A percentile compares a stretch with the other conserved stretches of the same genome.
Evolutionary conservation across 23 red algal genomes (phyloP).

Genomic region (Cyanidium caldarium): DNA sequence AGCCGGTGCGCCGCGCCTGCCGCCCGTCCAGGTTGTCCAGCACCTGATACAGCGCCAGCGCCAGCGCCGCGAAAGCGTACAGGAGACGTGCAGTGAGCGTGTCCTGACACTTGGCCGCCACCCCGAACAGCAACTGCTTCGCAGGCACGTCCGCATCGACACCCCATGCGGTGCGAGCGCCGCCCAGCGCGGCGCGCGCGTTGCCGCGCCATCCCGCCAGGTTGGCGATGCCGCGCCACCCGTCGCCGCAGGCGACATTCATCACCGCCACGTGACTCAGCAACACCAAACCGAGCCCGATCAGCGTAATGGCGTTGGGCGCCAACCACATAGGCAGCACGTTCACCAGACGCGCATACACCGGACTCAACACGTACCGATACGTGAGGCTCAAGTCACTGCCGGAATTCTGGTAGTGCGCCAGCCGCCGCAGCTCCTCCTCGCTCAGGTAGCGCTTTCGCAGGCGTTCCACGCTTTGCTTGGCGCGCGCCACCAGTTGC

Average conservation of each 20-base stretch:
- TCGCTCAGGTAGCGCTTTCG: slow-evolving; percentile 21
- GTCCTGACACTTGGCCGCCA: neutral
- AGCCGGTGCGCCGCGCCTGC: slow-evolving; percentile 80
- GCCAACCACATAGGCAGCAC: slow-evolving; percentile 71
- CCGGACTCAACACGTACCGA: slow-evolving; percentile 26
- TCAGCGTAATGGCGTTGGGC: slow-evolving; percentile 62
- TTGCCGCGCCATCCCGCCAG: neutral
- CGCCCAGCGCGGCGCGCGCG: too few species aligned
- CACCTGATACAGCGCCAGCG: slow-evolving; percentile 59
- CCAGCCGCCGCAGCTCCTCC: slow-evolving; percentile 25
- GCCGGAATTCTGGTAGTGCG: slow-evolving; percentile 57
- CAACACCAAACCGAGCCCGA: slow-evolving; percentile 42
- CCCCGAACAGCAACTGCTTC: neutral
- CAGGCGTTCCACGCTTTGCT: too few species aligned
- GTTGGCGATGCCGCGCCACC: neutral
- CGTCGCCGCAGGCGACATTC: slow-evolving; percentile 8
- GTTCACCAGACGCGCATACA: slow-evolving; percentile 35
- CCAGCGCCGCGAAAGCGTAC: slow-evolving; percentile 26
- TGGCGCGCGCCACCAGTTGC: too few species aligned
- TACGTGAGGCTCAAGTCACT: slow-evolving; percentile 57
- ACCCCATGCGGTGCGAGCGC: too few species aligned
- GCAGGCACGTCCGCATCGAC: too few species aligned
- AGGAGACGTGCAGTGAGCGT: neutral
- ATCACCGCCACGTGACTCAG: slow-evolving; percentile 22
- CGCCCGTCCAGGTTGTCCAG: slow-evolving; percentile 92